phyloP scores from a whole-genome alignment of 495 filamentous ascomycete genomes.

The Physcia stellaris region DNA sequence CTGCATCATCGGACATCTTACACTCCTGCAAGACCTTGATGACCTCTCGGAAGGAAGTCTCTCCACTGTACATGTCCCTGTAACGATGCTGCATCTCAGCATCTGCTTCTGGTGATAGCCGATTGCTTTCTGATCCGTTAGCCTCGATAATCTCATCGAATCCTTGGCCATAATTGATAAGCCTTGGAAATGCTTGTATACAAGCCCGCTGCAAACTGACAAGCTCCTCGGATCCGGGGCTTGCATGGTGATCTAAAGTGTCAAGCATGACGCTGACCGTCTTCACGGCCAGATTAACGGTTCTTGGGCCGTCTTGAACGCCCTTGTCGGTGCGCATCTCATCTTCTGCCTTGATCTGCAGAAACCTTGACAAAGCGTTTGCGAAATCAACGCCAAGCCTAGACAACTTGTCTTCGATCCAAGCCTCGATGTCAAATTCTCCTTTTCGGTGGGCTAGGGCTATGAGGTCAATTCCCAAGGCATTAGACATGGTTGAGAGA shows the following conservation, averaged over 20 bases:
- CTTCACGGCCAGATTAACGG: slow-evolving; percentile 63
- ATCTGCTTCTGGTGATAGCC: slow-evolving; percentile 62
- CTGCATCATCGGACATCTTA: slow-evolving; percentile 69
- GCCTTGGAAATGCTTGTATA: slow-evolving; percentile 82
- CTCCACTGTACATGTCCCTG: slow-evolving; percentile 87
- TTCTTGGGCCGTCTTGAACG: slow-evolving; percentile 44
- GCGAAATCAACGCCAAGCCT: slow-evolving; percentile 47
- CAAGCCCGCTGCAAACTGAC: slow-evolving; percentile 65
- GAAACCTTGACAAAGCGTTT: slow-evolving; percentile 52
- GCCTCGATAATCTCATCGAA: slow-evolving; percentile 79
- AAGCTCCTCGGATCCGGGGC: slow-evolving; percentile 37
- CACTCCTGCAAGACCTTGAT: slow-evolving; percentile 68
- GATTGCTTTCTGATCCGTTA: slow-evolving; percentile 67
- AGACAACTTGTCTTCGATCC: slow-evolving; percentile 55
- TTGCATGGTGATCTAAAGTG: slow-evolving; percentile 55
- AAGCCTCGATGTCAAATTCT: slow-evolving; percentile 65
- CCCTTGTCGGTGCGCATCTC: slow-evolving; percentile 57
- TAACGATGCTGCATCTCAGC: slow-evolving; percentile 92
- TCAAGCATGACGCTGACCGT: slow-evolving; percentile 73
- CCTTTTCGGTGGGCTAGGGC: slow-evolving; percentile 76
- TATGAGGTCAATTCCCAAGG: slow-evolving; percentile 78
- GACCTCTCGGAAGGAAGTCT: slow-evolving; percentile 66
- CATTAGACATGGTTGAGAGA: slow-evolving; percentile 57
- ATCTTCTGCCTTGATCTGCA: slow-evolving; percentile 69
- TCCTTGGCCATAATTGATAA: slow-evolving; percentile 92